Base-by-base conservation (phyloP, 805 yeast species). In the Naumovozyma dairenensis region DNA sequence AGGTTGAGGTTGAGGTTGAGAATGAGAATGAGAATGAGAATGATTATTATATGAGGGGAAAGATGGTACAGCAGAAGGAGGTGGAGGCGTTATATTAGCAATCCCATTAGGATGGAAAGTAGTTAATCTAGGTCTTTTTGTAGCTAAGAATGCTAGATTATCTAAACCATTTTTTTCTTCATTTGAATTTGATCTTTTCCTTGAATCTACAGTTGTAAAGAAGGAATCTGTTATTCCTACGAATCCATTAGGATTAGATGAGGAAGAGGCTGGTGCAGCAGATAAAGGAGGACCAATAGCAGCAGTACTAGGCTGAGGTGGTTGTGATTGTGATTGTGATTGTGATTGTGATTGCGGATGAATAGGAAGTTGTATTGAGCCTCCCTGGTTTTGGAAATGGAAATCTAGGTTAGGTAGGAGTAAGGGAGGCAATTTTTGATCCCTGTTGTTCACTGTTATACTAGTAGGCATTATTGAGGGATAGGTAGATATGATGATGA, bases 361-460 rank as follows among this genome's bases (percentile, higher is more conserved):
- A 24, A 12, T 12, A 24, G 22, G 20, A 18, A 7, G 10, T 25
- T 19, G 17, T 31, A 29, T 29, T 29, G 17, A 12, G 7, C 16
- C 15, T 25, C 13, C 13, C 16, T 16, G 5, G 18, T 28, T 28
- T 29, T 4, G 16, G 14, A n/a, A 13, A 6, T 13, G 4, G 24
- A 18, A 18, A 6, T 31, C 18, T 17, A 49, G 31, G 26, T 32
- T 48, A 32, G 60, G 60, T 25, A 55, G 38, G 13, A 55, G 36
- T 27, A 55, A 37, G n/a, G 60, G 60, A 13, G 60, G 60, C 18
- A 52, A 32, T 20, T 44, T 39, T 17, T 43, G 43, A 33, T 49
- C 44, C 29, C 48, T 43, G 34, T 55, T 55, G 13, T 43, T 40
- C 3, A 55, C 44, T n/a, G 51, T 46, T 5, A 51, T 47, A 34